Evolutionary conservation across 2,329 filamentous ascomycete genomes (phyloP).

Genomic region (Sporothrix mexicana): DNA sequence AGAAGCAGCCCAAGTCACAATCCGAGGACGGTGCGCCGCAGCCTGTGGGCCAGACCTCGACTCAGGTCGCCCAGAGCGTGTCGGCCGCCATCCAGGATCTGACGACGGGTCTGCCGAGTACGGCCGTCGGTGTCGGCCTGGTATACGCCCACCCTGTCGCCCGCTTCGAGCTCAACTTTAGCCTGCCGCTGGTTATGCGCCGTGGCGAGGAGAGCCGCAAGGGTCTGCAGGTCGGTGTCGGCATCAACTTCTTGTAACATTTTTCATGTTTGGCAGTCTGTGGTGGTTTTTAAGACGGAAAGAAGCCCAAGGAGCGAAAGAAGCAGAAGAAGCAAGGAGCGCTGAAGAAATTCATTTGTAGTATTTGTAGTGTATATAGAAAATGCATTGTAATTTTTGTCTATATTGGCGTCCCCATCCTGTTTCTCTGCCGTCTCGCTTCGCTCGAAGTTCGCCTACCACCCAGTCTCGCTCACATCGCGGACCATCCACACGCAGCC

Average conservation of each 20-base stretch:
- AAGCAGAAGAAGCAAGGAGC: neutral
- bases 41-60: constrained; percentile 30
- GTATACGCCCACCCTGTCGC: constrained; percentile 96
- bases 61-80: constrained; percentile 60
- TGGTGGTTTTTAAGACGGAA: no score
- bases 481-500: constrained; percentile 51
- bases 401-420: neutral
- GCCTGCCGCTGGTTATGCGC: constrained; percentile 79
- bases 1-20: constrained; percentile 49
- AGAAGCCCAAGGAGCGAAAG: neutral
- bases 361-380: constrained; percentile 21
- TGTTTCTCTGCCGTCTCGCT: neutral
- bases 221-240: constrained; percentile 92
- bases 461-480: constrained; percentile 42
- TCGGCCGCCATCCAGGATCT: constrained; percentile 71
- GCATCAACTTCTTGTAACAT: constrained; percentile 86
- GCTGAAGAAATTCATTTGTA: neutral
- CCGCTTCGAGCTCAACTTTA: constrained; percentile 95
- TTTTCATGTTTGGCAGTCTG: no score
- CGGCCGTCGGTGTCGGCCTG: constrained; percentile 84
- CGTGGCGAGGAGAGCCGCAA: constrained; percentile 88
- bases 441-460: neutral
- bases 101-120: constrained; percentile 76
- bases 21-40: neutral
- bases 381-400: constrained; percentile 4